Conservation (phyloP, 441 rosid genomes). For the Macaranga tanarius region DNA sequence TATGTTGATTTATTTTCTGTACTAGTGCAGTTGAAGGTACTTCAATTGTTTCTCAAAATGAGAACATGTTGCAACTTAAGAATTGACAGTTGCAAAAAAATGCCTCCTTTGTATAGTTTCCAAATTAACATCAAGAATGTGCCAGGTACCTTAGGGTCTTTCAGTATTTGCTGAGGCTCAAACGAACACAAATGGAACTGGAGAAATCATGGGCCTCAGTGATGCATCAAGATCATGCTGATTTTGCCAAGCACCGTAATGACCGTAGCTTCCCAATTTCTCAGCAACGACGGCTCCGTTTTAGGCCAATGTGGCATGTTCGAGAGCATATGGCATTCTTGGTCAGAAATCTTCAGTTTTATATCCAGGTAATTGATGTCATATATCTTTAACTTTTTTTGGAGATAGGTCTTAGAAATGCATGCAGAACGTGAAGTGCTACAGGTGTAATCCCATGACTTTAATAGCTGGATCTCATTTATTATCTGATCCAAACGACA, state of each 20-base stretch:
- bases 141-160: conserved; percentile 82
- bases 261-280: conserved; percentile 54
- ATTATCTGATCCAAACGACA: no score
- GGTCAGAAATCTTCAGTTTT: conserved; percentile 94
- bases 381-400: conserved; percentile 7
- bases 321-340: conserved; percentile 99
- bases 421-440: background rate
- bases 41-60: conserved; percentile 5
- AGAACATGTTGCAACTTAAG: background rate
- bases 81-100: conserved; percentile 3
- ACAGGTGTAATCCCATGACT: background rate
- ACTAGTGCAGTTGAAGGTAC: background rate
- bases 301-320: conserved; percentile 92
- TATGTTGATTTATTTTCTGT: background rate
- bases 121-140: conserved; percentile 25
- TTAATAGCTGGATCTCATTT: background rate
- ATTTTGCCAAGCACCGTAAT: conserved; percentile 67
- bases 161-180: conserved; percentile 87
- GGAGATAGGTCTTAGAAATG: background rate
- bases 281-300: conserved; percentile 73
- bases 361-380: conserved; percentile 70
- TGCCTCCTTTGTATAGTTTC: background rate
- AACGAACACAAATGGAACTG: conserved; percentile 94
- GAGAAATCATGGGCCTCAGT: conserved; percentile 99
- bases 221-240: conserved; percentile 94